Conservation (phyloP, 1,139 yeast genomes). For the Candida frijolesensis region DNA sequence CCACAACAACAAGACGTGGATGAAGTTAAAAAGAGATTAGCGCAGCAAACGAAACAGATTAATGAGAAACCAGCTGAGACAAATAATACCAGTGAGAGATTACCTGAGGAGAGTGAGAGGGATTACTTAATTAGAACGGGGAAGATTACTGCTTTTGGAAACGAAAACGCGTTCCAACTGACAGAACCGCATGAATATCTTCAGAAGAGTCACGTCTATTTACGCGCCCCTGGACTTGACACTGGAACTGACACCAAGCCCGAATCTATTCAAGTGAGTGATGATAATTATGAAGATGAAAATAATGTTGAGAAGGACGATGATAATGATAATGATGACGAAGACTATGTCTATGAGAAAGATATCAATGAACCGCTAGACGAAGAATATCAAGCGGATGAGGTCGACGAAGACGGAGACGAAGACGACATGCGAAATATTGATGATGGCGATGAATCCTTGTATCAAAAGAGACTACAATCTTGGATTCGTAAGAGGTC, state of each 20-base stretch:
- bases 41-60: conserved; percentile 19
- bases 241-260: conserved; percentile 11
- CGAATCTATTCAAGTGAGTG: conserved; percentile 7
- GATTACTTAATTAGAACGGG: conserved; percentile 89
- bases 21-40: conserved; percentile 65
- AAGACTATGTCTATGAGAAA: conserved; percentile 5
- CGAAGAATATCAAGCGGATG: conserved; percentile 14
- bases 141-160: conserved; percentile 91
- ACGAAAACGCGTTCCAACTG: conserved; percentile 54
- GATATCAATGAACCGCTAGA: conserved; percentile 15
- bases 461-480: conserved; percentile 59
- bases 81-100: conserved; percentile 25
- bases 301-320: conserved; percentile 8
- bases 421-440: conserved; percentile 29
- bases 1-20: conserved; percentile 59
- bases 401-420: conserved; percentile 14
- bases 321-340: conserved; percentile 20
- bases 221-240: conserved; percentile 45
- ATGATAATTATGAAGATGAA: conserved; percentile 9
- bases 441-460: conserved; percentile 80
- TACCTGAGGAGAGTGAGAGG: conserved; percentile 72
- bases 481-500: conserved; percentile 61
- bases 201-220: conserved; percentile 32
- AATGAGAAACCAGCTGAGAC: conserved; percentile 11
- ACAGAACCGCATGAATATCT: conserved; percentile 16